Evolutionary conservation across 371 early-diverging fungal species (phyloP), one percentile per base, ranked within the genome.

Genomic region (Apophysomyces elegans): DNA sequence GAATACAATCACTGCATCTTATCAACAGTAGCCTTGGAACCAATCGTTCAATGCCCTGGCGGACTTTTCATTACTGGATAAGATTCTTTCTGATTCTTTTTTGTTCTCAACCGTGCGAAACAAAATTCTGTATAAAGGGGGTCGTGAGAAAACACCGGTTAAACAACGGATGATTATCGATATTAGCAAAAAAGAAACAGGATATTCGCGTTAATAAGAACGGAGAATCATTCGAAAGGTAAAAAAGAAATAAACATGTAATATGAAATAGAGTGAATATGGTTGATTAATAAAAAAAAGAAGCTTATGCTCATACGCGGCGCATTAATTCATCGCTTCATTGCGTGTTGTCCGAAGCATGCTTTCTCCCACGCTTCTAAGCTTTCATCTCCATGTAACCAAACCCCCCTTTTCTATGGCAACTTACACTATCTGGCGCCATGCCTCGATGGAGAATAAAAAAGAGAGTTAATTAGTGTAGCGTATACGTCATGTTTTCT

Each of bases 61-160:
- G 41, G 41, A 41, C 41, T 41, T 13, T 41, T 11, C 11, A 11
- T 13, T 13, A 41, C 5, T 41, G 41, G 41, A 8, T 41, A 41
- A 13, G 41, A 41, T 50, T 21, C 54, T 9, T 26, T 11, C 21
- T 45, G 13, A 4, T 11, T 18, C 46, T 13, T n/a, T 13, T 7
- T 50, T 9, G 9, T 50, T 50, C 7, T 21, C 54, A 50, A 50
- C 54, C 54, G 54, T 50, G 54, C 54, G 54, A 50, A 50, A 50
- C 32, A 35, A 50, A 50, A 50, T 21, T 0, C 3, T 18, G 5
- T 21, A 9, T 6, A 21, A 21, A 5, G 54, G 8, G n/a, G 16
- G 9, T 16, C 54, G 54, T 50, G 54, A 50, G 54, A 50, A 50
- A 50, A 45, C 16, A 45, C 4, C 6, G 6, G 16, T n/a, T 45